Conservation (phyloP, 2,329 filamentous ascomycete species). For the Aspergillus sp. region DNA sequence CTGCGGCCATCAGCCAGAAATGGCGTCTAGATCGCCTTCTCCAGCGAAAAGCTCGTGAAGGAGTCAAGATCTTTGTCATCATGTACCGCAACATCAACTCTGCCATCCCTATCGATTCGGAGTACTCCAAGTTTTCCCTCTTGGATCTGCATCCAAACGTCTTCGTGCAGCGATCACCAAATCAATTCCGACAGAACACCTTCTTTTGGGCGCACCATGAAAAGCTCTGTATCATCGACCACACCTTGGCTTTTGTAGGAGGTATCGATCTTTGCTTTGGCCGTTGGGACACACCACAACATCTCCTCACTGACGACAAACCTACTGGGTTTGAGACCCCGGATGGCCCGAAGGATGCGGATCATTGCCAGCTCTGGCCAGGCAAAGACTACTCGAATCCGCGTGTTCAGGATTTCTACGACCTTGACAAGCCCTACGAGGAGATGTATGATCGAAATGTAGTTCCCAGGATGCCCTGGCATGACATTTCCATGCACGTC, state of each 20-base stretch:
- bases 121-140: conserved; percentile 95
- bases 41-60: conserved; percentile 90
- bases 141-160: conserved; percentile 95
- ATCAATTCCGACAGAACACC: conserved; percentile 97
- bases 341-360: conserved; percentile 75
- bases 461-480: conserved; percentile 95
- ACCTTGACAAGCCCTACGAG: conserved; percentile 89
- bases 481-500: conserved; percentile 96
- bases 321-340: conserved; percentile 86
- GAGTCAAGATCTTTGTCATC: conserved; percentile 96
- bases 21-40: conserved; percentile 92
- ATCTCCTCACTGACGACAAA: conserved; percentile 88
- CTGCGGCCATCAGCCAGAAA: conserved; percentile 94
- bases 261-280: conserved; percentile 97
- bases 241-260: conserved; percentile 92
- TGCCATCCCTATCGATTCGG: conserved; percentile 94
- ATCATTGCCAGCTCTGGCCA: conserved; percentile 94
- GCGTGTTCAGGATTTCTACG: conserved; percentile 91
- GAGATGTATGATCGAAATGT: conserved; percentile 96
- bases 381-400: conserved; percentile 99
- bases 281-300: conserved; percentile 94
- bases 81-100: conserved; percentile 98
- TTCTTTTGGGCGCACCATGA: conserved; percentile 99
- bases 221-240: conserved; percentile 95
- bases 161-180: conserved; percentile 92